Percentiles rank a stretch among this genome's conserved stretches.
phyloP scores from a whole-genome alignment of 306 rosid genomes.

The Cucumis cinereus region DNA sequence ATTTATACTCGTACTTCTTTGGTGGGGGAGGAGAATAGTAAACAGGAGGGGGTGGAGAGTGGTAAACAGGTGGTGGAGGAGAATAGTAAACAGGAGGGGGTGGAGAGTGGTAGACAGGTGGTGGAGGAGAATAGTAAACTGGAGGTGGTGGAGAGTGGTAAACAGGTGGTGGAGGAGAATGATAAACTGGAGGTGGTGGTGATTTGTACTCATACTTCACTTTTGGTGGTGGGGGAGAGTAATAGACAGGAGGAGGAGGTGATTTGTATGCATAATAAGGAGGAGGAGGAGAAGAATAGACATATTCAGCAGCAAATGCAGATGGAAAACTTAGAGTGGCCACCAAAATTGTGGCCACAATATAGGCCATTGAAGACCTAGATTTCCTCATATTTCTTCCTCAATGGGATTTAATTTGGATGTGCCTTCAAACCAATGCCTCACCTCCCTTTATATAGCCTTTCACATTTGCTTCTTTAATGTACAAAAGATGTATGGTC shows the following conservation, averaged over 20 bases:
- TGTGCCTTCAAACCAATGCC: not conserved
- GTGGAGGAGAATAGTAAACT: not conserved
- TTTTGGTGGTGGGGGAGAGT: not conserved
- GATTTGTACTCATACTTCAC: not conserved
- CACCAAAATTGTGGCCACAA: not conserved
- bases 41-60: not conserved
- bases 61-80: not conserved
- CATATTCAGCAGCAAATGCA: not conserved
- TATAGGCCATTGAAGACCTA: not conserved
- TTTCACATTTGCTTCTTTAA: not conserved
- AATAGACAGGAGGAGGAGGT: not conserved
- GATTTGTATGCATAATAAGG: not conserved
- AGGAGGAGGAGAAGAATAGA: not conserved
- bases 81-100: not conserved
- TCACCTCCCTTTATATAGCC: conserved; percentile 4
- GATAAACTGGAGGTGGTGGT: not conserved
- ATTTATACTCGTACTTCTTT: no score
- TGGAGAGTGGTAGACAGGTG: not conserved
- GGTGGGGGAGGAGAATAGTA: not conserved
- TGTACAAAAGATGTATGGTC: not conserved
- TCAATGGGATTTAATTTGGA: not conserved
- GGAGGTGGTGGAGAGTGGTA: not conserved
- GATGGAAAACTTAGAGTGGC: not conserved
- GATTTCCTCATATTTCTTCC: not conserved
- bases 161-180: not conserved